These are phyloP conservation scores for Talaromyces amestolkiae DNA, from an alignment of 2,329 filamentous ascomycete genomes.

Conservation along the genomic window DNA sequence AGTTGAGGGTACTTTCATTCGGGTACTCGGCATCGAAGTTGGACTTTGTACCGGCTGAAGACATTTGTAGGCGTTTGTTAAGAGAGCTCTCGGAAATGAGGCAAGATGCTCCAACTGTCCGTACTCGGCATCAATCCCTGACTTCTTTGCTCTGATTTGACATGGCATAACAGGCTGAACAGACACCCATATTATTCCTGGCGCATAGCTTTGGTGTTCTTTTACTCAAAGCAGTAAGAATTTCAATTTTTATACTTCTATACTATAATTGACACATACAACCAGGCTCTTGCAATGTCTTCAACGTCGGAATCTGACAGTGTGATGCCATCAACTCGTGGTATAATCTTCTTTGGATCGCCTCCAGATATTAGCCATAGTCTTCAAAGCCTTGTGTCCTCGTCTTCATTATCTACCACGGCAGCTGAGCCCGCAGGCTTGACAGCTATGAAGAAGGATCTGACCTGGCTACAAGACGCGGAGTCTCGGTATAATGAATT, in stretches of 20 bases:
- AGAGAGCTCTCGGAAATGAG: slow-evolving; percentile 9
- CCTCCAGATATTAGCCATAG: slow-evolving; percentile 7
- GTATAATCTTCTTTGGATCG: slow-evolving; percentile 16
- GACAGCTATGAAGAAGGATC: slow-evolving; percentile 5
- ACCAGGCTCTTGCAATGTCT: slow-evolving; percentile 1
- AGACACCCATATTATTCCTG: slow-evolving; percentile 11
- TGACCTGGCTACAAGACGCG: slow-evolving; percentile 7
- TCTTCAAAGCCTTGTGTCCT: not conserved
- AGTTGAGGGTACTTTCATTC: slow-evolving; percentile 22
- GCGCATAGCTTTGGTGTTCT: slow-evolving; percentile 19
- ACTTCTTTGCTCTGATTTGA: not conserved
- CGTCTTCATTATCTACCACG: not conserved
- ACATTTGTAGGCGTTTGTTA: not conserved
- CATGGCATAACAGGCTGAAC: not conserved
- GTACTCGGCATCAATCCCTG: not conserved
- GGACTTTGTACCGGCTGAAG: not conserved
- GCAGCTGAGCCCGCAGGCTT: not conserved
- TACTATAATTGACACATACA: not conserved
- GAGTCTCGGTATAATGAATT: slow-evolving; percentile 7
- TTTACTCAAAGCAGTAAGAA: slow-evolving; percentile 14
- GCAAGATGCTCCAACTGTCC: not conserved
- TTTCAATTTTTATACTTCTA: not conserved
- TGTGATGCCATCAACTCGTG: not conserved
- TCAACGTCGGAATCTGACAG: not conserved
- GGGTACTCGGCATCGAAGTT: slow-evolving; percentile 18